Percentiles rank a stretch among this genome's conserved stretches.
These are phyloP conservation scores for Gossypium gossypioides DNA, from an alignment of 441 rosid species.

Conservation along the genomic window DNA sequence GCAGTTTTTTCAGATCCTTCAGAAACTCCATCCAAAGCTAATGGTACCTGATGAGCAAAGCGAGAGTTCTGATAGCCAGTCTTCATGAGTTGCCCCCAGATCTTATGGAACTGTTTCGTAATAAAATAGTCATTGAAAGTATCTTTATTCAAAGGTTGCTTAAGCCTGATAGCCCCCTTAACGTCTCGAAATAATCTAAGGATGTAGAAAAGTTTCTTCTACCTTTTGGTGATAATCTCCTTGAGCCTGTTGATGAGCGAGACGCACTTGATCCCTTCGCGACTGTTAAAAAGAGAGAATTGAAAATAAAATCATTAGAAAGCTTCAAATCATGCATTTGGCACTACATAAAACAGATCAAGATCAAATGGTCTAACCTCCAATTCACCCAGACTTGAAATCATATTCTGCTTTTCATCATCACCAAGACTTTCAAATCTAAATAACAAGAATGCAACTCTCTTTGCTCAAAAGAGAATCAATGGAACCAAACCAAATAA, in stretches of 20 bases:
- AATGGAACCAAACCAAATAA: neutral
- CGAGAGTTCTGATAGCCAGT: conserved; percentile 97
- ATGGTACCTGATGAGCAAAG: conserved; percentile 85
- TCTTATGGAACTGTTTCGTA: conserved; percentile 64
- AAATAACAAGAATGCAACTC: conserved; percentile 1
- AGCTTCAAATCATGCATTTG: conserved; percentile 6
- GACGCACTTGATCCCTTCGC: conserved; percentile 43
- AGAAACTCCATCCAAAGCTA: neutral
- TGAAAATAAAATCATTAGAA: neutral
- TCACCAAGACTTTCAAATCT: conserved; percentile 46
- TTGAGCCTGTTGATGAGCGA: conserved; percentile 65
- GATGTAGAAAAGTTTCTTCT: neutral
- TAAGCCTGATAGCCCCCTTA: neutral
- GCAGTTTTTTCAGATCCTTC: neutral
- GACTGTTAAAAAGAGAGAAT: conserved; percentile 26
- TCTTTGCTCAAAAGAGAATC: neutral
- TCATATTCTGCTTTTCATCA: conserved; percentile 38
- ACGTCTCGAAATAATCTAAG: neutral
- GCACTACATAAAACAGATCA: neutral
- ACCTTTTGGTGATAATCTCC: conserved; percentile 73
- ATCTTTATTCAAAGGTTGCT: neutral
- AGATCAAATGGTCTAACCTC: conserved; percentile 38
- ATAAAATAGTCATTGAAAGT: neutral
- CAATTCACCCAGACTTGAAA: conserved; percentile 31
- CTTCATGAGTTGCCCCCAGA: conserved; percentile 98